Percentiles rank a stretch among this genome's conserved stretches.
phyloP scores from a whole-genome alignment of 2,329 filamentous ascomycete species.

The Sordariomycetes sp. region DNA sequence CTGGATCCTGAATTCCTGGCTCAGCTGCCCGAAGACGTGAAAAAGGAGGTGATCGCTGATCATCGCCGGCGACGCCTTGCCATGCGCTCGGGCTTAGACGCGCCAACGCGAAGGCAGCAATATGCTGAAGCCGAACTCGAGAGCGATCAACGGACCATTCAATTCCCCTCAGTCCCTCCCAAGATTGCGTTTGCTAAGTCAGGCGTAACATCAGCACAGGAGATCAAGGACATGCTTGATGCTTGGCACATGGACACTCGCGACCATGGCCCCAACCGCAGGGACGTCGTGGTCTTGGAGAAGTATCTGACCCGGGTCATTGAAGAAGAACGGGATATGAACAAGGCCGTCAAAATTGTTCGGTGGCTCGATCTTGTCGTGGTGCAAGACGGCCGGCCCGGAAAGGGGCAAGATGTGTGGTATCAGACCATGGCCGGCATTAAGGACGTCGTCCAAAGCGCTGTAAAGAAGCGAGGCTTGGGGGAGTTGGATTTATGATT shows the following conservation, averaged over 20 bases:
- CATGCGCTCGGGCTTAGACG: conserved; percentile 41
- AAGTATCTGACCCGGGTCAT: conserved; percentile 68
- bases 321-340: conserved; percentile 65
- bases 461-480: conserved; percentile 47
- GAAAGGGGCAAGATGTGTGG: conserved; percentile 36
- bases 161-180: conserved; percentile 35
- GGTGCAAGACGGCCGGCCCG: conserved; percentile 31
- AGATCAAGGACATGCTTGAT: conserved; percentile 65
- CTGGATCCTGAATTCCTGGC: conserved; percentile 68
- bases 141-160: conserved; percentile 28
- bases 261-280: conserved; percentile 65
- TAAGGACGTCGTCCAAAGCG: conserved; percentile 42
- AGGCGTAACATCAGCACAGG: conserved; percentile 31
- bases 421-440: conserved; percentile 29
- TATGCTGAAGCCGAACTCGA: neutral
- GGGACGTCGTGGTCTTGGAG: conserved; percentile 68
- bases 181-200: conserved; percentile 37
- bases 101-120: conserved; percentile 14
- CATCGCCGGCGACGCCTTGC: conserved; percentile 49
- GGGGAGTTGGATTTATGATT: conserved; percentile 40
- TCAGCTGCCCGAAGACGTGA: conserved; percentile 73
- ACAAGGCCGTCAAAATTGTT: conserved; percentile 61
- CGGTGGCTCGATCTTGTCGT: conserved; percentile 57
- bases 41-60: conserved; percentile 68
- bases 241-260: conserved; percentile 69